Percentiles rank a stretch among this genome's conserved stretches.
These are phyloP conservation scores for Chondrostereum purpureum DNA, from an alignment of 1,284 basidiomycete genomes.

Conservation along the genomic window DNA sequence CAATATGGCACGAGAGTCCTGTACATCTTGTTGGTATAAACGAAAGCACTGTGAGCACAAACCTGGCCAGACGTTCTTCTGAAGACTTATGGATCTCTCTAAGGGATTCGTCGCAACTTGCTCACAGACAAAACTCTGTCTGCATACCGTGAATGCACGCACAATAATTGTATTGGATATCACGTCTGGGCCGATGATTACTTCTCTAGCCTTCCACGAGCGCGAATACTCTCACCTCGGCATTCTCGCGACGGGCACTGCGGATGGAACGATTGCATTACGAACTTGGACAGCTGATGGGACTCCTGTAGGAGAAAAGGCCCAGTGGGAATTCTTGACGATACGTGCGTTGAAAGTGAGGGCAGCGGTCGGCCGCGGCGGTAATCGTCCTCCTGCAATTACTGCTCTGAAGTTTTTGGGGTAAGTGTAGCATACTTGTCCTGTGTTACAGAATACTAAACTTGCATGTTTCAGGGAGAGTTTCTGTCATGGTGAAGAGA, in stretches of 20 bases:
- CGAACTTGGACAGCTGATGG: constrained; percentile 71
- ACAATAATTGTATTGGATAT: constrained; percentile 65
- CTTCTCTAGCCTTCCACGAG: constrained; percentile 73
- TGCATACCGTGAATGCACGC: constrained; percentile 81
- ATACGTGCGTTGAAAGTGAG: constrained; percentile 56
- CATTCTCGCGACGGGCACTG: constrained; percentile 61
- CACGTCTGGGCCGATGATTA: constrained; percentile 41
- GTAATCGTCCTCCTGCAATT: constrained; percentile 38
- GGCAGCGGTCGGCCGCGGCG: constrained; percentile 23
- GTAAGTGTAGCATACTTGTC: constrained; percentile 32
- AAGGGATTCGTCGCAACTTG: constrained; percentile 83
- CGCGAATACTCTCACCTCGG: constrained; percentile 70
- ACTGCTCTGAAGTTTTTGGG: constrained; percentile 66
- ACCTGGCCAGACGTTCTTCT: constrained; percentile 1
- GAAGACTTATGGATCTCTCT: not conserved
- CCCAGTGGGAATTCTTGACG: constrained; percentile 67
- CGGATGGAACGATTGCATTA: constrained; percentile 61
- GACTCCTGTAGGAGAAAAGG: constrained; percentile 54
- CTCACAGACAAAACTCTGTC: constrained; percentile 55
- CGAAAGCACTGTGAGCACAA: constrained; percentile 68
- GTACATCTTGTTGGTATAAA: constrained; percentile 76
- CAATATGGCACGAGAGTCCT: constrained; percentile 62
- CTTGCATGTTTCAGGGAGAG: constrained; percentile 38
- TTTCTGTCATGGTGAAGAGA: constrained; percentile 61
- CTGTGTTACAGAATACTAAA: constrained; percentile 1